Conservation (phyloP, 106 monocot species). For the Amphibolis antarctica region DNA sequence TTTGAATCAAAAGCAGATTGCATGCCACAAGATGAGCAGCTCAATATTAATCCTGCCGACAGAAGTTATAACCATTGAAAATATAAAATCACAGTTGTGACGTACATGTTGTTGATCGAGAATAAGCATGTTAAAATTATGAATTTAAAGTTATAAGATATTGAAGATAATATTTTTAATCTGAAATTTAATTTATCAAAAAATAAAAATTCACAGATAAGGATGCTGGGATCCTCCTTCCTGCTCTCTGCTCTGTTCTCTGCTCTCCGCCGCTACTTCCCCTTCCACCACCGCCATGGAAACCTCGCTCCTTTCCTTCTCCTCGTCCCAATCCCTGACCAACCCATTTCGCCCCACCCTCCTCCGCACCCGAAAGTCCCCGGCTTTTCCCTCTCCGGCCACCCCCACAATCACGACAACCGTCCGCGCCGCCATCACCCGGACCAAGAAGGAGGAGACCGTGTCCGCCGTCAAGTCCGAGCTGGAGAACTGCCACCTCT, state of each 20-base stretch:
- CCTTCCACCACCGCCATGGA: background rate
- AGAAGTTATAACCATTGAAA: too few relatives aligned
- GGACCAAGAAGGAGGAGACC: slow-evolving; percentile 66
- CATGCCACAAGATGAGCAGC: too few relatives aligned
- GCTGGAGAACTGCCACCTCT: slow-evolving; percentile 77
- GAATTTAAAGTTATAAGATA: too few relatives aligned
- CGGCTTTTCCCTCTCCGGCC: background rate
- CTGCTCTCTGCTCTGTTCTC: background rate
- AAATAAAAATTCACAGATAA: too few relatives aligned
- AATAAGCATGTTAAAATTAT: too few relatives aligned
- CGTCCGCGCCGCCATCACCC: slow-evolving; percentile 79
- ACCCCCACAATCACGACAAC: too few relatives aligned
- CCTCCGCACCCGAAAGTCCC: background rate
- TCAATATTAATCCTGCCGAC: too few relatives aligned
- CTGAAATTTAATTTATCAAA: too few relatives aligned
- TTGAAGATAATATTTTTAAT: too few relatives aligned
- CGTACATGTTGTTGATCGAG: too few relatives aligned
- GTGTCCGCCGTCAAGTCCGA: slow-evolving; percentile 43
- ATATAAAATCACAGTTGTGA: too few relatives aligned
- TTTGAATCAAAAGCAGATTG: too few relatives aligned
- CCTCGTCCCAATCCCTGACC: background rate
- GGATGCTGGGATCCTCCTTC: background rate
- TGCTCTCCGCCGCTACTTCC: background rate
- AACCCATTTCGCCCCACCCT: background rate
- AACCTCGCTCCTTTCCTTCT: background rate